Base-by-base conservation (phyloP, 2,329 filamentous ascomycete species). In the Diplodia corticola region DNA sequence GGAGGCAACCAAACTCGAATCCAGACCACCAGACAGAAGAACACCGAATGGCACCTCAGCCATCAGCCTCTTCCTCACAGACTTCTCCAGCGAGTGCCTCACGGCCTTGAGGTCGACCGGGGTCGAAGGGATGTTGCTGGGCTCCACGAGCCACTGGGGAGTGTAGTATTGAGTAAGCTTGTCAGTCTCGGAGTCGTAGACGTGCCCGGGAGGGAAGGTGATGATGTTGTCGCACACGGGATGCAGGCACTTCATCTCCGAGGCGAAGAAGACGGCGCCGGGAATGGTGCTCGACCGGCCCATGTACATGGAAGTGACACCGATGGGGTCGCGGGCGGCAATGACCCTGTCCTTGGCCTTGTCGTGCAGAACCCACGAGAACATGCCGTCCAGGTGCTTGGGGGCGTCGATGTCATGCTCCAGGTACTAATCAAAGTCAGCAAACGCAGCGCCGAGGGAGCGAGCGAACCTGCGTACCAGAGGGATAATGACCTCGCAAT, bases 401-500 rank as follows among this genome's bases (percentile, higher is more conserved):
- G 95, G 93, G 67, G 94, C 92, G 75, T 98, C 93, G 72, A 96
- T 85, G 75, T 89, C 95, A 86, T 96, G 87, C 81, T 98, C 89
- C 82, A 93, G 86, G 79, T 99, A 99, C 91, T 96, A 69, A 57
- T 15, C n/a, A 26, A 7, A 20, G 66, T 76, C 65, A 77, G 74
- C 67, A 59, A 20, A 10, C 40, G 30, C 51, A 17, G 13, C n/a
- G 51, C 26, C 35, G 22, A 20, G 44, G 6, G 40, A 13, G 15
- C 28, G 15, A 48, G 37, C 20, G 20, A n/a, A 24, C 50, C 44
- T 65, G 80, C 88, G 77, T 86, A 96, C 92, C 85, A 99, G 80
- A 71, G 96, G 95, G 77, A 99, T 97, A 80, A 99, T 96, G 77
- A 99, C 94, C 81, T 99, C 95, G 81, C 95, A 99, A 77, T 99